Evolutionary conservation across 371 early-diverging fungal genomes (phyloP).

Genomic region (Massospora cicadina): DNA sequence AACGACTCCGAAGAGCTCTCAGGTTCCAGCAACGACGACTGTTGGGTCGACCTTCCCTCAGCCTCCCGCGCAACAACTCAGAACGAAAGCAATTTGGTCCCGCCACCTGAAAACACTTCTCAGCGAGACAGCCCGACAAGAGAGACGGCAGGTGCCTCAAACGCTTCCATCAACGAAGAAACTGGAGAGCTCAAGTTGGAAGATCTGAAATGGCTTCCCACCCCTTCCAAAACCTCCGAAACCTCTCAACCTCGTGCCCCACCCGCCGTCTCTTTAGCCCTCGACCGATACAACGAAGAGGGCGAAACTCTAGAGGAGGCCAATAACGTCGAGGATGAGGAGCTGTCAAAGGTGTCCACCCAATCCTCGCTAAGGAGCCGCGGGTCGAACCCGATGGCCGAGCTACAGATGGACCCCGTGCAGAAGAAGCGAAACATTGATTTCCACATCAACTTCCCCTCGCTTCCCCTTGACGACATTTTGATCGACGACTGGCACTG

Average conservation of each 20-base stretch:
- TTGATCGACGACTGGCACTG: conserved; percentile 73
- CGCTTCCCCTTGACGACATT: conserved; percentile 40
- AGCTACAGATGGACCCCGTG: conserved; percentile 5
- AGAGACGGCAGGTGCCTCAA: not conserved
- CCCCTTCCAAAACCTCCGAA: not conserved
- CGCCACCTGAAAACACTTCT: not conserved
- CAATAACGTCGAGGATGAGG: not conserved
- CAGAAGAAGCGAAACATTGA: conserved; percentile 19
- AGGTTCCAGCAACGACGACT: not conserved
- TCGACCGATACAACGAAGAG: not conserved
- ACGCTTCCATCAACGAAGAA: not conserved
- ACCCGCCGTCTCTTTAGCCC: not conserved
- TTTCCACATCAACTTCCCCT: conserved; percentile 40
- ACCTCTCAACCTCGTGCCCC: not conserved
- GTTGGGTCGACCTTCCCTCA: not conserved
- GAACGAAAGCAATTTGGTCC: not conserved
- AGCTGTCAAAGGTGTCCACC: not conserved
- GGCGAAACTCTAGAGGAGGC: not conserved
- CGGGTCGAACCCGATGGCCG: not conserved
- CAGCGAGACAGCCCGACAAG: not conserved
- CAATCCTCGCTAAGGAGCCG: not conserved
- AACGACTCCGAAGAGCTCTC: not conserved
- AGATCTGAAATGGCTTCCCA: conserved; percentile 9
- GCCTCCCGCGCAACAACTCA: not conserved
- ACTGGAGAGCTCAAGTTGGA: conserved; percentile 1